Conservation (phyloP, 371 early-diverging fungal species). For the Mycotypha africana region DNA sequence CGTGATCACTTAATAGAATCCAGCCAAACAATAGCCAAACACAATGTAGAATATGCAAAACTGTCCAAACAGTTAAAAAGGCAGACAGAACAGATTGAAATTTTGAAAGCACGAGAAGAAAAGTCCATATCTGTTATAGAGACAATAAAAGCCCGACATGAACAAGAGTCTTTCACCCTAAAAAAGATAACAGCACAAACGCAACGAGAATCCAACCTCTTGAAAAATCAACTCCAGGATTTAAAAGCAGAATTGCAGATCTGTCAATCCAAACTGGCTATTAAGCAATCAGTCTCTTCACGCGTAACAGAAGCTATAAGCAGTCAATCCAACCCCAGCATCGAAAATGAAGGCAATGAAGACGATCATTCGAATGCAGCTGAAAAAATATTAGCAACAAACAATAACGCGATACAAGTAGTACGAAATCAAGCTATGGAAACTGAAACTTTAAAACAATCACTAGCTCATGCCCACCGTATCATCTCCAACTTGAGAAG, state of each 20-base stretch:
- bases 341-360: neutral
- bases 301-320: constrained; percentile 3
- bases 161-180: constrained; percentile 59
- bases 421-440: constrained; percentile 32
- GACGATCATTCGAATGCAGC: constrained; percentile 3
- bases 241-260: constrained; percentile 50
- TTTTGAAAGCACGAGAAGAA: constrained; percentile 61
- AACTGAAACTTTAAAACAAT: constrained; percentile 42
- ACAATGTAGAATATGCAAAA: constrained; percentile 45
- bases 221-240: constrained; percentile 53
- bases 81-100: constrained; percentile 56
- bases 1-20: constrained; percentile 45
- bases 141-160: constrained; percentile 53
- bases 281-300: constrained; percentile 16
- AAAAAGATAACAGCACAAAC: constrained; percentile 48
- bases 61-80: constrained; percentile 45
- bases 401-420: constrained; percentile 9
- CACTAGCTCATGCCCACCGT: constrained; percentile 43
- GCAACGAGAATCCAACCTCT: constrained; percentile 60
- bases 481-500: constrained; percentile 47
- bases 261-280: constrained; percentile 31
- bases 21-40: constrained; percentile 45
- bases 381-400: neutral
- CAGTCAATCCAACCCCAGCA: neutral
- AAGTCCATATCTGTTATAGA: constrained; percentile 48